Percentiles rank a stretch among this genome's conserved stretches.
Conservation (phyloP, 2,329 filamentous ascomycete species). For the Xylaria sp. region DNA sequence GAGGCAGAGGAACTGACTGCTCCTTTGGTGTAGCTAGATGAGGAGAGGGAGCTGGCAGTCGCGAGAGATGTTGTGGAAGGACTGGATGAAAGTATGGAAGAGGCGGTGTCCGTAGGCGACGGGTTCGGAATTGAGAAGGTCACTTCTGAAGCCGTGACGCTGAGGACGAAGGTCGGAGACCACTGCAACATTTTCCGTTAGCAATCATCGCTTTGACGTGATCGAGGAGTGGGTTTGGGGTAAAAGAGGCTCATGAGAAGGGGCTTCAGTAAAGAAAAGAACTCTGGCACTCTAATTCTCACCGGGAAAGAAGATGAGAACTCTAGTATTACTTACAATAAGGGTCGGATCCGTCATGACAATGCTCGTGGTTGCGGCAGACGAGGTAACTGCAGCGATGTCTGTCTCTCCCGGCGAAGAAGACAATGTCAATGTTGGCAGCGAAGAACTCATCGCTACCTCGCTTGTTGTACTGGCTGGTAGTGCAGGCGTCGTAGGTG, state of each 20-base stretch:
- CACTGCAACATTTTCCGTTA: not conserved
- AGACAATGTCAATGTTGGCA: not conserved
- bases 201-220: not conserved
- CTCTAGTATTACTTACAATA: not conserved
- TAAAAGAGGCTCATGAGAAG: too few relatives aligned
- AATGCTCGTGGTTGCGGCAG: slow-evolving; percentile 4
- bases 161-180: slow-evolving; percentile 20
- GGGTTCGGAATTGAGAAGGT: slow-evolving; percentile 15
- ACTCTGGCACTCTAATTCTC: too few relatives aligned
- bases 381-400: not conserved
- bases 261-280: too few relatives aligned
- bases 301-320: too few relatives aligned
- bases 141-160: slow-evolving; percentile 12
- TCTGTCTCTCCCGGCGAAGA: slow-evolving; percentile 18
- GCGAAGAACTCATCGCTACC: not conserved
- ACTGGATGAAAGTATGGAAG: not conserved
- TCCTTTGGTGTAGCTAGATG: slow-evolving; percentile 8
- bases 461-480: slow-evolving; percentile 12
- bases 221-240: not conserved
- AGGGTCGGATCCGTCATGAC: slow-evolving; percentile 1
- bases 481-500: slow-evolving; percentile 3
- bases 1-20: not conserved
- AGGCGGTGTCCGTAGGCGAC: slow-evolving; percentile 3
- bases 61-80: not conserved
- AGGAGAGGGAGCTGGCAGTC: not conserved